Evolutionary conservation across 2,329 filamentous ascomycete species (phyloP).

Genomic region (Xylariaceae sp.): DNA sequence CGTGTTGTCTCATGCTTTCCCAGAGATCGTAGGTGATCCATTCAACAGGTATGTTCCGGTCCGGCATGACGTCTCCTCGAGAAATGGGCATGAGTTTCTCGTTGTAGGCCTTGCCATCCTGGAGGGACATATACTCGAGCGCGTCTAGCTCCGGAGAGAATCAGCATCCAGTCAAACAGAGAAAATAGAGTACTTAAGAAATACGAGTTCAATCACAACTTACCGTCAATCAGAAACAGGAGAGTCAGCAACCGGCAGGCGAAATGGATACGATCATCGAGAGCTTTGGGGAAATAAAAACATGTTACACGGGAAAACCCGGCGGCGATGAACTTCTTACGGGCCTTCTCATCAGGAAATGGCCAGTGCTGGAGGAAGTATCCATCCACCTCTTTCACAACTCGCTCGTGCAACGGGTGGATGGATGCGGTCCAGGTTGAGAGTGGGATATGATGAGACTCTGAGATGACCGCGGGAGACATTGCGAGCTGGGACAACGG

Average conservation of each 20-base stretch:
- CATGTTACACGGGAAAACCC: slow-evolving; percentile 37
- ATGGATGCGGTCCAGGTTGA: slow-evolving; percentile 5
- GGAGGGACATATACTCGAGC: slow-evolving; percentile 5
- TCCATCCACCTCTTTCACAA: slow-evolving; percentile 26
- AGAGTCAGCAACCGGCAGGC: slow-evolving; percentile 38
- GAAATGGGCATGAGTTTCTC: slow-evolving; percentile 1
- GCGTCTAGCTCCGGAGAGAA: background rate
- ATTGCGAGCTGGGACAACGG: background rate
- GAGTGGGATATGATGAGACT: slow-evolving; percentile 1
- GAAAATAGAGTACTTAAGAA: background rate
- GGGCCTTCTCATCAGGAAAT: slow-evolving; percentile 22
- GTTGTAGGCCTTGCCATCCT: slow-evolving; percentile 9
- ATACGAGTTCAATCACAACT: slow-evolving; percentile 18
- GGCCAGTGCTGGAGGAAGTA: slow-evolving; percentile 12
- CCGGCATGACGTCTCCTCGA: background rate
- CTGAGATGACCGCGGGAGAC: background rate
- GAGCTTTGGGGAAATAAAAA: slow-evolving; percentile 34
- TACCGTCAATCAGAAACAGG: slow-evolving; percentile 39
- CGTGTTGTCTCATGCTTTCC: slow-evolving; percentile 1
- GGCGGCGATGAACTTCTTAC: slow-evolving; percentile 31
- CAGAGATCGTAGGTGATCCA: slow-evolving; percentile 2
- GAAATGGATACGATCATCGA: slow-evolving; percentile 36
- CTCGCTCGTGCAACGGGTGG: slow-evolving; percentile 26
- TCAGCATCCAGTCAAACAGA: background rate
- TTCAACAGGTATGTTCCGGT: background rate